phyloP scores from a whole-genome alignment of 208 protist genomes.

The Acanthamoeba castellanii region DNA sequence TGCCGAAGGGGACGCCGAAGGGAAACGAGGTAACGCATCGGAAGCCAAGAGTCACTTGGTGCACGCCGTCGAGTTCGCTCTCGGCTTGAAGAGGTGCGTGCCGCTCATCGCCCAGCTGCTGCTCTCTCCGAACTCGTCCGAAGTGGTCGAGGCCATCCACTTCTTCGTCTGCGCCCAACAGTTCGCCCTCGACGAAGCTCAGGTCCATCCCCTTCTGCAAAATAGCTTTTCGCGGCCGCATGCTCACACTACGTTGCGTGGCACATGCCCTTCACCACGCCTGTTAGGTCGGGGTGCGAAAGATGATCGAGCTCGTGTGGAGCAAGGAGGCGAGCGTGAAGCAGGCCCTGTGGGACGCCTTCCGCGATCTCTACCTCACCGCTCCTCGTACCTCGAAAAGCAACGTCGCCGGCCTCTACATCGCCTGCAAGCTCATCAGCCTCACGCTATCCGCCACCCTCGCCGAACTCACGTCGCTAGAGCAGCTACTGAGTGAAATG shows the following conservation, averaged over 20 bases:
- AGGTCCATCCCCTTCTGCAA: neutral
- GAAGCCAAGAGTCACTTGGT: neutral
- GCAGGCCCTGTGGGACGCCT: conserved; percentile 78
- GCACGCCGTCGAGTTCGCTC: conserved; percentile 59
- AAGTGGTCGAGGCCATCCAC: conserved; percentile 75
- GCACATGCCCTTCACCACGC: too few relatives aligned
- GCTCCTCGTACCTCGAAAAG: neutral
- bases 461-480: conserved; percentile 84
- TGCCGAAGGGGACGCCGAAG: neutral
- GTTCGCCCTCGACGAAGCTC: neutral
- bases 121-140: conserved; percentile 63
- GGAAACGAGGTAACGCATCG: neutral
- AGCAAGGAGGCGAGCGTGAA: conserved; percentile 73
- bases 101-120: conserved; percentile 68
- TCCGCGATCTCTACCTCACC: conserved; percentile 75
- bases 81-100: conserved; percentile 22
- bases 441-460: conserved; percentile 71
- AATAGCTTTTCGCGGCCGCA: neutral
- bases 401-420: conserved; percentile 5
- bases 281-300: conserved; percentile 66
- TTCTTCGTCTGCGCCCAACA: conserved; percentile 71
- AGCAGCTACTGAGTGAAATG: conserved; percentile 81
- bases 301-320: conserved; percentile 81
- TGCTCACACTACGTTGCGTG: neutral
- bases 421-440: conserved; percentile 73